Conservation (phyloP, 2,329 filamentous ascomycete genomes). For the Tolypocladium amazonense region DNA sequence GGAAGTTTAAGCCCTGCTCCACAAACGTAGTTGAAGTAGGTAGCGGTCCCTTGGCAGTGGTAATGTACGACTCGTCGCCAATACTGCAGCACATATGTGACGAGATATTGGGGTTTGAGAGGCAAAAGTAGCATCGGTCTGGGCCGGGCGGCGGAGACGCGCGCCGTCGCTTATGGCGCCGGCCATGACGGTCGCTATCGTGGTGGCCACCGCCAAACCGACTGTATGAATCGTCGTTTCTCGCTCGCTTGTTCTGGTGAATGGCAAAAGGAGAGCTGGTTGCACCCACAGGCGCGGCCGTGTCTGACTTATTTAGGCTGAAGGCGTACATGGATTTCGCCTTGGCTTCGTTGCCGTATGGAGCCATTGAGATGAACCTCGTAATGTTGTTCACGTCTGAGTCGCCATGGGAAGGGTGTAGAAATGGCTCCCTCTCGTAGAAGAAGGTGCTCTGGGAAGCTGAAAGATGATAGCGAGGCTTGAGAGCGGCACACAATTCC, state of each 20-base stretch:
- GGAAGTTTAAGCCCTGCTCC: conserved; percentile 57
- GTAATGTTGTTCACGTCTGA: conserved; percentile 53
- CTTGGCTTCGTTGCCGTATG: conserved; percentile 65
- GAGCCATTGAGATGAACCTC: conserved; percentile 81
- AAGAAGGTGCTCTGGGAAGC: conserved; percentile 55
- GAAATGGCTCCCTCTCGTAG: conserved; percentile 89
- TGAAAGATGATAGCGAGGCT: conserved; percentile 87
- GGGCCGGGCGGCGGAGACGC: conserved; percentile 54
- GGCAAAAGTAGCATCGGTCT: conserved; percentile 86
- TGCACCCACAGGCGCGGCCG: conserved; percentile 55
- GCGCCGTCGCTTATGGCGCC: conserved; percentile 34
- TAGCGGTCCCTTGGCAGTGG: conserved; percentile 84
- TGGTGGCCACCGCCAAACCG: conserved; percentile 41
- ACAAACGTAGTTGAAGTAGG: conserved; percentile 59
- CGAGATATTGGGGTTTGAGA: conserved; percentile 75
- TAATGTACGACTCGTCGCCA: conserved; percentile 77
- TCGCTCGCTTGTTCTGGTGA: conserved; percentile 47
- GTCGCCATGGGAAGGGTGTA: conserved; percentile 46
- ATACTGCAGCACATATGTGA: conserved; percentile 87
- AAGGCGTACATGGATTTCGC: conserved; percentile 77
- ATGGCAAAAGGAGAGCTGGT: conserved; percentile 65
- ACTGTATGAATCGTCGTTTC: conserved; percentile 38
- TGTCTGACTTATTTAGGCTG: conserved; percentile 54
- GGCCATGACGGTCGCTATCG: conserved; percentile 30
- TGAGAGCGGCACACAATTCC: conserved; percentile 66